Percentiles rank a stretch among this genome's conserved stretches.
phyloP scores from a whole-genome alignment of 148 eudicot genomes.

The Nepenthes mirabilis region DNA sequence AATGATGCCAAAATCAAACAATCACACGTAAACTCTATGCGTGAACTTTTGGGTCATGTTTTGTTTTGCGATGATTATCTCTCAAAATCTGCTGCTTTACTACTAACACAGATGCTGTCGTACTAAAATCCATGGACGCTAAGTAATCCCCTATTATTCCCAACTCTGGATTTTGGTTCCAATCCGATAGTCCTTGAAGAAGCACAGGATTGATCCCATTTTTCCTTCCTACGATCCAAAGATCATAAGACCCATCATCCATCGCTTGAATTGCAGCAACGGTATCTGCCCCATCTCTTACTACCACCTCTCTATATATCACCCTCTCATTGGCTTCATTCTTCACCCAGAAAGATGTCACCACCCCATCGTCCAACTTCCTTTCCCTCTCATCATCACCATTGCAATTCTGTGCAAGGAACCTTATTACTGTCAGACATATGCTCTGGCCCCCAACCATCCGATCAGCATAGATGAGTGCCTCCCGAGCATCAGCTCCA shows the following conservation, averaged over 20 bases:
- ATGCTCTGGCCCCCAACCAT: slow-evolving; percentile 34
- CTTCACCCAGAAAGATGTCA: slow-evolving; percentile 90
- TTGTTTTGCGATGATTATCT: slow-evolving; percentile 14
- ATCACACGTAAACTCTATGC: no score
- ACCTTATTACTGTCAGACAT: slow-evolving; percentile 43
- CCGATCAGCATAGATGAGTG: slow-evolving; percentile 54
- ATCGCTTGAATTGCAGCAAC: slow-evolving; percentile 44
- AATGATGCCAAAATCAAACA: no score
- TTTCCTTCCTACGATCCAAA: slow-evolving; percentile 79
- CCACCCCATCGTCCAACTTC: slow-evolving; percentile 73
- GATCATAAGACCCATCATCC: slow-evolving; percentile 23
- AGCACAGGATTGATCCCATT: slow-evolving; percentile 52
- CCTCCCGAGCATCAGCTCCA: slow-evolving; percentile 73
- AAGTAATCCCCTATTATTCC: slow-evolving; percentile 67
- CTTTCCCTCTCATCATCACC: slow-evolving; percentile 53
- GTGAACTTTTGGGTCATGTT: no score
- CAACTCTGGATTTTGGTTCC: slow-evolving; percentile 56
- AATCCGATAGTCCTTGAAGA: slow-evolving; percentile 39
- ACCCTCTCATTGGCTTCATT: slow-evolving; percentile 53
- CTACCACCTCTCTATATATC: slow-evolving; percentile 61
- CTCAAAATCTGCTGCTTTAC: slow-evolving; percentile 76
- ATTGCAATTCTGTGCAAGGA: slow-evolving; percentile 26
- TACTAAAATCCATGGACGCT: slow-evolving; percentile 41
- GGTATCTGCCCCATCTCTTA: slow-evolving; percentile 54
- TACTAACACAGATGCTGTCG: slow-evolving; percentile 48